Conservation (phyloP, 352 stramenopile genomes). For the Phytophthora parvispora region DNA sequence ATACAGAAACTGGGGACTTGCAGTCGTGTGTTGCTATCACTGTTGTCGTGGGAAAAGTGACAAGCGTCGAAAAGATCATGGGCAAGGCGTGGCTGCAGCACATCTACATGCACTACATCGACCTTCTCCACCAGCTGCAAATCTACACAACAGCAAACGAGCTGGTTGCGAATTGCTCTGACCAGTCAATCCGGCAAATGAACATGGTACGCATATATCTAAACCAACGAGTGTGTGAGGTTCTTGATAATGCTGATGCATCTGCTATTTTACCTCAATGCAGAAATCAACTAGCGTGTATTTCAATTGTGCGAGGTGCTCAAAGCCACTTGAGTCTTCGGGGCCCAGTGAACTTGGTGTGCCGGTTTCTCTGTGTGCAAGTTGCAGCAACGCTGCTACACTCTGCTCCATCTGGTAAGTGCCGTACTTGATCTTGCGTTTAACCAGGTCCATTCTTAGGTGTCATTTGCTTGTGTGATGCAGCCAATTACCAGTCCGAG, state of each 20-base stretch:
- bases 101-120: slow-evolving; percentile 93
- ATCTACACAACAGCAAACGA: slow-evolving; percentile 91
- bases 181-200: slow-evolving; percentile 92
- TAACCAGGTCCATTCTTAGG: slow-evolving; percentile 3
- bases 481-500: slow-evolving; percentile 88
- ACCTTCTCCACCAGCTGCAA: slow-evolving; percentile 88
- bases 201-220: slow-evolving; percentile 75
- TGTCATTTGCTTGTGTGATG: slow-evolving; percentile 7
- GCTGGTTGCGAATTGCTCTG: slow-evolving; percentile 85
- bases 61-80: slow-evolving; percentile 86
- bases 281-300: slow-evolving; percentile 92
- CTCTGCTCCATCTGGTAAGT: slow-evolving; percentile 90
- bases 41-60: slow-evolving; percentile 77
- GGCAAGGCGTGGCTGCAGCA: slow-evolving; percentile 90
- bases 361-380: slow-evolving; percentile 62
- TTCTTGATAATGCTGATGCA: slow-evolving; percentile 9
- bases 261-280: slow-evolving; percentile 9
- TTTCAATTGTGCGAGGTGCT: slow-evolving; percentile 85
- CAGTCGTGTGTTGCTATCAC: slow-evolving; percentile 87
- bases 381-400: slow-evolving; percentile 81
- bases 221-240: neutral
- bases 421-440: neutral
- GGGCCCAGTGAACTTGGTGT: slow-evolving; percentile 35
- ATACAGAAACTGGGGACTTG: slow-evolving; percentile 87
- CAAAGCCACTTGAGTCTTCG: slow-evolving; percentile 72